Evolutionary conservation across 1,139 yeast species (phyloP).

Genomic region (Schwanniomyces etchellsii): DNA sequence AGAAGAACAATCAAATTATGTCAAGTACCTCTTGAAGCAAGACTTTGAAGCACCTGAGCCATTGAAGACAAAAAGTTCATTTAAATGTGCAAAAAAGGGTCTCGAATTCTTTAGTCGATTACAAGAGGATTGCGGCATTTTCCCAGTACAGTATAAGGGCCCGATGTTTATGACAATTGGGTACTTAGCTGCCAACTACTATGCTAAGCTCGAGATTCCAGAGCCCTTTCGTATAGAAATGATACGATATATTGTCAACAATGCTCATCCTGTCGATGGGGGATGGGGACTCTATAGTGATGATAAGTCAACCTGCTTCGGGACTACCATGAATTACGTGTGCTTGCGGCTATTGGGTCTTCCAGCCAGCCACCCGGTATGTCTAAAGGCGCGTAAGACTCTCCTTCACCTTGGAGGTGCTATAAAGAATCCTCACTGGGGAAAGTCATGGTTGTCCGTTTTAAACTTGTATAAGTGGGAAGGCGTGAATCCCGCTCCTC

Average conservation of each 20-base stretch:
- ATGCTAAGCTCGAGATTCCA: constrained; percentile 63
- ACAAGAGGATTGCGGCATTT: constrained; percentile 70
- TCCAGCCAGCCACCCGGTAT: constrained; percentile 66
- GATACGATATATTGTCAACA: constrained; percentile 77
- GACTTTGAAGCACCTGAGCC: constrained; percentile 40
- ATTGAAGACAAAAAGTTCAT: constrained; percentile 30
- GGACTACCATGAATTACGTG: constrained; percentile 86
- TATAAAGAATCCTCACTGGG: constrained; percentile 92
- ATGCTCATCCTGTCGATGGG: constrained; percentile 97
- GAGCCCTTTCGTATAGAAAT: constrained; percentile 63
- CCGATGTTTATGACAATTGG: constrained; percentile 98
- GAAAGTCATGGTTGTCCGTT: constrained; percentile 83
- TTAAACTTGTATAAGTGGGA: constrained; percentile 87
- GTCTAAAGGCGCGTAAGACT: constrained; percentile 71
- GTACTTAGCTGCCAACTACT: constrained; percentile 69
- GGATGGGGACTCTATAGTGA: constrained; percentile 97
- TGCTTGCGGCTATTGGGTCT: constrained; percentile 73
- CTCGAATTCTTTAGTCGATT: constrained; percentile 62
- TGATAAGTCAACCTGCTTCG: constrained; percentile 93
- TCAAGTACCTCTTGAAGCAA: constrained; percentile 49
- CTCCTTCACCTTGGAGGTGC: constrained; percentile 83
- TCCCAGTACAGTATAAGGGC: constrained; percentile 93
- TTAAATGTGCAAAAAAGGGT: constrained; percentile 67
- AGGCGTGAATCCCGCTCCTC: constrained; percentile 98
- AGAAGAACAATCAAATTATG: constrained; percentile 52